phyloP scores from a whole-genome alignment of 176 grass and related monocot genomes.

The Avena eriantha region DNA sequence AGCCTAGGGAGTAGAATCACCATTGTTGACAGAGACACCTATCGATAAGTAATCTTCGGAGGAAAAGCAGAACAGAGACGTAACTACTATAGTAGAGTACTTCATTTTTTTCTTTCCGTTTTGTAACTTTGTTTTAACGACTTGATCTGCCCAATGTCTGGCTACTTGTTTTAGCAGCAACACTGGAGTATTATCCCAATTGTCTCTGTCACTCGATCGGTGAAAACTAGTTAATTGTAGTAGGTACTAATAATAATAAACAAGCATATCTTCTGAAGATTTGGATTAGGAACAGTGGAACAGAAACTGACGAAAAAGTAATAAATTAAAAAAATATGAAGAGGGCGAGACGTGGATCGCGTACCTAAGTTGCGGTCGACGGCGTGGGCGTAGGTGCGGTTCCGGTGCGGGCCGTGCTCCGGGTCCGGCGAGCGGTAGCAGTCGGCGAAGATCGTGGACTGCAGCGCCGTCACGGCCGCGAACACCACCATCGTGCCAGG shows the following conservation, averaged over 20 bases:
- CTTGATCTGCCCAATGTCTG: background rate
- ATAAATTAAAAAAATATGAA: background rate
- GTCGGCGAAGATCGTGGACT: conserved; percentile 78
- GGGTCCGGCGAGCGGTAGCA: conserved; percentile 92
- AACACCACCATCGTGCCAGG: conserved; percentile 82
- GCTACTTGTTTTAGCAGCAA: background rate
- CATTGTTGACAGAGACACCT: no score
- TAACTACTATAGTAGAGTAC: background rate
- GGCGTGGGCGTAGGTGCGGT: conserved; percentile 86
- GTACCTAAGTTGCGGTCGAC: conserved; percentile 86
- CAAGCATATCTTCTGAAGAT: background rate
- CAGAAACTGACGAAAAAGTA: background rate
- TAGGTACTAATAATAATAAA: background rate
- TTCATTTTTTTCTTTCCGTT: background rate
- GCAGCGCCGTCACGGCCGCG: conserved; percentile 82
- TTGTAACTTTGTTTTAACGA: background rate
- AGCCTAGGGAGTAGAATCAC: no score
- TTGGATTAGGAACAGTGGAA: background rate
- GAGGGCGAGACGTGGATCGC: background rate
- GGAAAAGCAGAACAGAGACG: background rate
- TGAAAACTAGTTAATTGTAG: no score
- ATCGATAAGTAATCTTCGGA: background rate
- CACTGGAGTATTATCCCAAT: background rate
- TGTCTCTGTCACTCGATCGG: background rate
- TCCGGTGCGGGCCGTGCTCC: conserved; percentile 74